Evolutionary conservation across 192 early-diverging fungal species (phyloP).

Genomic region (Umbelopsis vinacea): DNA sequence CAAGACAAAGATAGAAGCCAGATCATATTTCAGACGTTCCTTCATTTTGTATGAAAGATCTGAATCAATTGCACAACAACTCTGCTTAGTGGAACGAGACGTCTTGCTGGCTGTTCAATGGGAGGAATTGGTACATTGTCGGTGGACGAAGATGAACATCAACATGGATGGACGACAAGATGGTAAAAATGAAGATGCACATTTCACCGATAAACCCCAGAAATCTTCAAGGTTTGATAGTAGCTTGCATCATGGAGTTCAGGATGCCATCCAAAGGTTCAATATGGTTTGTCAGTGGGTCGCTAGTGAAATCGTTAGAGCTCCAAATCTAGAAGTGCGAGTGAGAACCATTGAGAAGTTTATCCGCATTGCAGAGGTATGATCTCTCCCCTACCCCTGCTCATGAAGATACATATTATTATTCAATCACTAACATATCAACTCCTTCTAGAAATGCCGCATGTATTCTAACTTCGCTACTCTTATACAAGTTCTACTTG

Average conservation of each 20-base stretch:
- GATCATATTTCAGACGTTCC: neutral
- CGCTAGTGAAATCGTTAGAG: conserved; percentile 55
- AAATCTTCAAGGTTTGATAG: neutral
- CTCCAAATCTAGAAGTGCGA: conserved; percentile 44
- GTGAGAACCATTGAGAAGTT: conserved; percentile 65
- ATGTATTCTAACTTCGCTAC: conserved; percentile 63
- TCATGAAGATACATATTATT: neutral
- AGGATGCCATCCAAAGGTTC: conserved; percentile 43
- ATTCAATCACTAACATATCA: neutral
- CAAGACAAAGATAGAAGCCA: neutral
- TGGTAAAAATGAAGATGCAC: neutral
- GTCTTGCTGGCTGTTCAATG: conserved; percentile 51
- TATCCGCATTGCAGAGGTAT: conserved; percentile 63
- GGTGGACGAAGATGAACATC: conserved; percentile 54
- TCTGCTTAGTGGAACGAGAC: conserved; percentile 61
- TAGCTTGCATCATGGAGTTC: conserved; percentile 27
- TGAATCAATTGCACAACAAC: conserved; percentile 57
- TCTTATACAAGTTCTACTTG: conserved; percentile 62
- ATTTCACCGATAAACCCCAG: neutral
- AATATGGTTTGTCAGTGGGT: conserved; percentile 61
- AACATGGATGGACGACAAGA: conserved; percentile 20
- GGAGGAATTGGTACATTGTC: conserved; percentile 57
- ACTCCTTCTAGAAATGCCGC: conserved; percentile 51
- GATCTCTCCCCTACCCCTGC: neutral
- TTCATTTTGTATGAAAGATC: conserved; percentile 50